Percentiles rank a stretch among this genome's conserved stretches.
phyloP scores from a whole-genome alignment of 768 basidiomycete genomes.

The Stropharia rugosoannulata region DNA sequence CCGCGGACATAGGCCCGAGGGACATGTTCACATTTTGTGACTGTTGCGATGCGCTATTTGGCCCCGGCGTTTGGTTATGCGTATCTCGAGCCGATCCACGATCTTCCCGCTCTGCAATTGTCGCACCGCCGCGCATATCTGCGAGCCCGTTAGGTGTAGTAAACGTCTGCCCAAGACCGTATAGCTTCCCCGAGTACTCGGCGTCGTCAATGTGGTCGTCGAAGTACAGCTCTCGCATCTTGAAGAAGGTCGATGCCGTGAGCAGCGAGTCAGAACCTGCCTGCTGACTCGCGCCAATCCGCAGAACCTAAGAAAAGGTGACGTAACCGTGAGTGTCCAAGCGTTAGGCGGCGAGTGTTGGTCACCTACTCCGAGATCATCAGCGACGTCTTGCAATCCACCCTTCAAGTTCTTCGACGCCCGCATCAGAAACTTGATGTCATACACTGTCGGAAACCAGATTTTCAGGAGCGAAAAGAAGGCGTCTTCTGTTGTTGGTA shows the following conservation, averaged over 20 bases:
- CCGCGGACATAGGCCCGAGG: slow-evolving; percentile 44
- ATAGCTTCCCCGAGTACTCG: slow-evolving; percentile 81
- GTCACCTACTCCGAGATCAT: slow-evolving; percentile 83
- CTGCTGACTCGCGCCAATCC: slow-evolving; percentile 91
- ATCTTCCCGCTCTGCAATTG: slow-evolving; percentile 82
- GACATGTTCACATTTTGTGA: slow-evolving; percentile 46
- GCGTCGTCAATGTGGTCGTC: slow-evolving; percentile 82
- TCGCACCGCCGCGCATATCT: slow-evolving; percentile 71
- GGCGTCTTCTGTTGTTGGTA: slow-evolving; percentile 85
- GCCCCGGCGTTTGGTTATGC: slow-evolving; percentile 60
- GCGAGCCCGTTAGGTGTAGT: slow-evolving; percentile 63
- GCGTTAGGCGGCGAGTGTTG: too few relatives aligned
- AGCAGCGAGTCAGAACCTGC: slow-evolving; percentile 97
- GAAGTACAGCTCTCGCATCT: slow-evolving; percentile 92
- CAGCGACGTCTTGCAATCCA: slow-evolving; percentile 91
- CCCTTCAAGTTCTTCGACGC: slow-evolving; percentile 85
- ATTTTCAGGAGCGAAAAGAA: slow-evolving; percentile 86
- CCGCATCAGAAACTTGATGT: slow-evolving; percentile 97
- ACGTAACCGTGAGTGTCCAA: not conserved
- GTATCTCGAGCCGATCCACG: slow-evolving; percentile 48
- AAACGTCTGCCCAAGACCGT: slow-evolving; percentile 82
- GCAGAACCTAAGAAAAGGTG: slow-evolving; percentile 60
- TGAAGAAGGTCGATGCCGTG: slow-evolving; percentile 93
- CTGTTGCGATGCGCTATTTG: slow-evolving; percentile 31
- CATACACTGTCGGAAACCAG: slow-evolving; percentile 97